Evolutionary conservation across 202 grass and related monocot species (phyloP).

Genomic region (Hordeum pubiflorum): DNA sequence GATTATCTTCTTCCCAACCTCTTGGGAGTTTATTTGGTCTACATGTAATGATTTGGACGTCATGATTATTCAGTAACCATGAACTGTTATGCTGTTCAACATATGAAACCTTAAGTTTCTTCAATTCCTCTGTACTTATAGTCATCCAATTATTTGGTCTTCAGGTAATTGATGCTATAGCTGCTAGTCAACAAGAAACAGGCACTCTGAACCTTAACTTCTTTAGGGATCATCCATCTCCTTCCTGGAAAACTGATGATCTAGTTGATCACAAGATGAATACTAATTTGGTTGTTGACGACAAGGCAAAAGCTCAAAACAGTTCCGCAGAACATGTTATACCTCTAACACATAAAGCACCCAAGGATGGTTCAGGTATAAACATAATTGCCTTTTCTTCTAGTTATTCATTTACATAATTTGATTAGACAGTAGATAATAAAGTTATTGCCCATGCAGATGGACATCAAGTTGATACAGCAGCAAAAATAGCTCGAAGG

Average conservation of each 20-base stretch:
- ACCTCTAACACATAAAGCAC: conserved; percentile 27
- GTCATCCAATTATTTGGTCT: neutral
- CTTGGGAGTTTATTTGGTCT: neutral
- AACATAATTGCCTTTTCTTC: neutral
- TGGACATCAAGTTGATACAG: conserved; percentile 49
- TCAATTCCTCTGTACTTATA: neutral
- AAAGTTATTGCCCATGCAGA: conserved; percentile 37
- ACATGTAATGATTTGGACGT: neutral
- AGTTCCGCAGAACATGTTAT: conserved; percentile 34
- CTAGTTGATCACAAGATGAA: conserved; percentile 31
- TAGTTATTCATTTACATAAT: conserved; percentile 10
- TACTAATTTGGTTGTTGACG: conserved; percentile 33
- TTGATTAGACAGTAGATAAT: conserved; percentile 1
- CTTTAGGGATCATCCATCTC: conserved; percentile 64
- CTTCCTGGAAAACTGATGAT: conserved; percentile 88
- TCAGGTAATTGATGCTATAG: conserved; percentile 77
- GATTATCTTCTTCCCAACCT: neutral
- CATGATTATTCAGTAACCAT: neutral
- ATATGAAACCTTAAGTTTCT: neutral
- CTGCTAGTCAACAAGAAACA: conserved; percentile 54
- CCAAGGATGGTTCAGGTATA: conserved; percentile 49
- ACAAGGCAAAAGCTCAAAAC: conserved; percentile 46
- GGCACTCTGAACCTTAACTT: conserved; percentile 73
- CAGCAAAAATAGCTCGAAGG: conserved; percentile 60
- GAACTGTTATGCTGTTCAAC: neutral